Evolutionary conservation across 2,329 filamentous ascomycete genomes (phyloP).

Genomic region (Teratosphaeria epicoccoides): DNA sequence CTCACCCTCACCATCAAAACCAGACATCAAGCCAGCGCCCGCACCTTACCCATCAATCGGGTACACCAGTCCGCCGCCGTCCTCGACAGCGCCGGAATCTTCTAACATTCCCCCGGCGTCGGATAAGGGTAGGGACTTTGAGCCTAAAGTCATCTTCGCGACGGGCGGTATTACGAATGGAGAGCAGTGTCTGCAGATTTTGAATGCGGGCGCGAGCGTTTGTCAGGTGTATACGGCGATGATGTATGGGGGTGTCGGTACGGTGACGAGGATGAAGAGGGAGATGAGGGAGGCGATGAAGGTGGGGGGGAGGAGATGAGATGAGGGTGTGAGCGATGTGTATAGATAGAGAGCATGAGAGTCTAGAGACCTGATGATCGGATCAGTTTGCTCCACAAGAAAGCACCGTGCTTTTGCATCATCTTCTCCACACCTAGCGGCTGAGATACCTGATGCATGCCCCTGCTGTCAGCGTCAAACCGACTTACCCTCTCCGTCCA

Average conservation of each 20-base stretch:
- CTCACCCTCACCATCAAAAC: not conserved
- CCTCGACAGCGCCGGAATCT: not conserved
- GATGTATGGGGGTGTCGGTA: slow-evolving; percentile 53
- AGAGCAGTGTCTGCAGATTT: slow-evolving; percentile 65
- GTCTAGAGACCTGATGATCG: not conserved
- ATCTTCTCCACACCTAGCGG: too few species aligned
- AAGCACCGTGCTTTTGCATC: too few species aligned
- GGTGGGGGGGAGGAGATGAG: not conserved
- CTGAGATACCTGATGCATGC: too few species aligned
- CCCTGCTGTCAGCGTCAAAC: too few species aligned
- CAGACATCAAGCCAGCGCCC: not conserved
- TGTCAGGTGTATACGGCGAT: slow-evolving; percentile 63
- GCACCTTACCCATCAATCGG: slow-evolving; percentile 3
- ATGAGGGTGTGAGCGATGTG: not conserved
- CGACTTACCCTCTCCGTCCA: too few species aligned
- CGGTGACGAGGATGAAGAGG: slow-evolving; percentile 43
- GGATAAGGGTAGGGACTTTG: slow-evolving; percentile 12
- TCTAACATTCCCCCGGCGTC: not conserved
- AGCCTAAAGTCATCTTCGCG: slow-evolving; percentile 77
- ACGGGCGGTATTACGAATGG: slow-evolving; percentile 89
- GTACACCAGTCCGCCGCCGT: slow-evolving; percentile 1
- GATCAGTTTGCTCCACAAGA: too few species aligned
- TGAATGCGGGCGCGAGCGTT: slow-evolving; percentile 76
- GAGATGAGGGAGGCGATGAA: slow-evolving; percentile 38
- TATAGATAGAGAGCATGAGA: not conserved